Evolutionary conservation across 345 rosid genomes (phyloP), one percentile per base, ranked within the genome.

Genomic region (Ceriops decandra): DNA sequence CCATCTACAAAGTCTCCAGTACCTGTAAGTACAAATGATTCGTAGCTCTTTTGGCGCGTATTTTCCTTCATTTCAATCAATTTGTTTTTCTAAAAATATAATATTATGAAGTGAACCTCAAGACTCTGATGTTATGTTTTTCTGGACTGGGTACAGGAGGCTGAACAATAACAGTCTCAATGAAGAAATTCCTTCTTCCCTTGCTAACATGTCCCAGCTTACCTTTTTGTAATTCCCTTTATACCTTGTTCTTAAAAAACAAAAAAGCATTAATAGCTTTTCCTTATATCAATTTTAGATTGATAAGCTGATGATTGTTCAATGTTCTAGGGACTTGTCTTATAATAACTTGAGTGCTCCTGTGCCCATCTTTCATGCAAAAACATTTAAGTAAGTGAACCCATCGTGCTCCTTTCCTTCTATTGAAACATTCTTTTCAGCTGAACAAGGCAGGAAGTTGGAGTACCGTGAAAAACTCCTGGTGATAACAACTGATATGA

Each of bases 151-250:
- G 62, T 66, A 81, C 88, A 91, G 98, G 89, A 85, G 91, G 82
- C 71, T 95, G 73, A 88, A 87, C 75, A 84, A 83, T 57, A 95
- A 95, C 81, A 88, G 89, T 60, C 79, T 95, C 49, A 52, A 83
- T 36, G 98, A 92, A 76, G 72, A 78, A 62, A 85, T 90, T 66
- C 98, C 99, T 76, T 59, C 83, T 26, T 78, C 92, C 68, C 79
- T 95, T 78, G 86, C 85, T 15, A 86, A 83, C 82, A 86, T 88
- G 90, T 76, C 89, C 64, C 90, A 82, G 76, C 98, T 95, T 64
- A 68, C 86, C 70, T 90, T 95, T 68, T 76, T 91, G 99, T 95
- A 84, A 78, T 75, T 77, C 65, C 74, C 83, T 64, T 46, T 28
- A 53, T 32, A 60, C 65, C 59, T 64, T 28, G 30, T 22, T 28